phyloP scores from a whole-genome alignment of 176 grass and related monocot genomes.

The Zoysia pacifica region DNA sequence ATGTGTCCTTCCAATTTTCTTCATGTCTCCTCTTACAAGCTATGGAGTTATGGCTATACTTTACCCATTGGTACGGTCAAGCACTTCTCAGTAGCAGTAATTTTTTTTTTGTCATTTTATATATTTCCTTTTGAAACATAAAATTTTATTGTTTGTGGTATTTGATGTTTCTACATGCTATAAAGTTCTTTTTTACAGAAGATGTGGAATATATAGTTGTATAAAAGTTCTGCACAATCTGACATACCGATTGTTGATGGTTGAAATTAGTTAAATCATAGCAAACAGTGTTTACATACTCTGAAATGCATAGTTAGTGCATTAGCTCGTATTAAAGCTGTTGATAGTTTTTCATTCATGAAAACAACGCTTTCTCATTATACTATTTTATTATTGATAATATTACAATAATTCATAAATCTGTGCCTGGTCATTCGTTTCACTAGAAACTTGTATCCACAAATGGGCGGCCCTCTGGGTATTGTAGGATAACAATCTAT shows the following conservation, averaged over 20 bases:
- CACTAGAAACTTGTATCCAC: background rate
- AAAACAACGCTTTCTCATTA: background rate
- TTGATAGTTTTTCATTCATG: background rate
- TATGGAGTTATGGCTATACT: slow-evolving; percentile 93
- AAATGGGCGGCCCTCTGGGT: background rate
- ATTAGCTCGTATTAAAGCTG: slow-evolving; percentile 5
- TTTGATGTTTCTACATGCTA: background rate
- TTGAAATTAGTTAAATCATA: slow-evolving; percentile 19
- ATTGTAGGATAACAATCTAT: background rate
- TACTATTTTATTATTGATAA: slow-evolving; percentile 12
- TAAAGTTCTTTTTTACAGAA: background rate
- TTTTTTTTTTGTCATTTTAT: slow-evolving; percentile 27
- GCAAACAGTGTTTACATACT: background rate
- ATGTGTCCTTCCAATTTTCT: slow-evolving; percentile 84
- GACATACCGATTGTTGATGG: background rate
- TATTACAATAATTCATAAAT: background rate
- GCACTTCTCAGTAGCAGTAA: background rate
- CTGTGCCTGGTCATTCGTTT: too few relatives aligned
- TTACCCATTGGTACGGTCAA: slow-evolving; percentile 83
- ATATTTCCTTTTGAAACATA: background rate
- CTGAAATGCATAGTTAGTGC: background rate
- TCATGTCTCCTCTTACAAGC: slow-evolving; percentile 82
- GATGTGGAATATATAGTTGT: background rate
- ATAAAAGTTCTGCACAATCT: background rate
- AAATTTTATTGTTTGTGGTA: slow-evolving; percentile 17